Base-by-base conservation (phyloP, 345 rosid species). In the Psidium guajava region DNA sequence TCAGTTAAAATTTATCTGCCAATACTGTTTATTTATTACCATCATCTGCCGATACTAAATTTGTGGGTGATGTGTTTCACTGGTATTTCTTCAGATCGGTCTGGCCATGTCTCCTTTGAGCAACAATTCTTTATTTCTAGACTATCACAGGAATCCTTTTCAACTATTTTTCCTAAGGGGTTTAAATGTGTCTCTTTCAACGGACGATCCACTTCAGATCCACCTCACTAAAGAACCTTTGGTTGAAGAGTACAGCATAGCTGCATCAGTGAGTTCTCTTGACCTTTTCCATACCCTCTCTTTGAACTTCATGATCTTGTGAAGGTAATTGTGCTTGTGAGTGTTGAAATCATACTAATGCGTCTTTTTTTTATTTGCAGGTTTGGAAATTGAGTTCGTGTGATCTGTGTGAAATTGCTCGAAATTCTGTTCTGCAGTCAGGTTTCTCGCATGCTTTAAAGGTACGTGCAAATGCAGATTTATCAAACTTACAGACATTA, bases 41-140 rank as follows among this genome's bases (percentile, higher is more conserved):
- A 22, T 58, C 74, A 32, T 54, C 73, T 77, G 55, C 8, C 9
- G 20, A 54, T 32, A 44, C 5, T 32, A 80, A 85, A 22, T 20
- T 58, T 47, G 82, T 86, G n/a, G 84, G 84, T 85, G 86, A 90
- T 53, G 83, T 40, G 27, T n/a, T 84, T 7, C 86, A 32, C 28
- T 88, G 55, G 54, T 40, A 42, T 82, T 47, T 88, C 58, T 83
- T 87, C 93, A 98, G 99, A 95, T 98, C 53, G 99, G 99, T 74
- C 90, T 98, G 89, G 99, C 99, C 54, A 94, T 98, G 99, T 98
- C 99, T 87, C 99, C 99, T 87, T 93, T 96, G 89, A 98, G 99
- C 97, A 98, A 98, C 93, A 98, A 98, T 89, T 96, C 99, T 81
- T 88, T 98, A 88, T 98, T 98, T 90, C 90, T 98, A 80, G 99